These are phyloP conservation scores for Penicillium freii DNA, from an alignment of 2,329 filamentous ascomycete species.

Conservation along the genomic window DNA sequence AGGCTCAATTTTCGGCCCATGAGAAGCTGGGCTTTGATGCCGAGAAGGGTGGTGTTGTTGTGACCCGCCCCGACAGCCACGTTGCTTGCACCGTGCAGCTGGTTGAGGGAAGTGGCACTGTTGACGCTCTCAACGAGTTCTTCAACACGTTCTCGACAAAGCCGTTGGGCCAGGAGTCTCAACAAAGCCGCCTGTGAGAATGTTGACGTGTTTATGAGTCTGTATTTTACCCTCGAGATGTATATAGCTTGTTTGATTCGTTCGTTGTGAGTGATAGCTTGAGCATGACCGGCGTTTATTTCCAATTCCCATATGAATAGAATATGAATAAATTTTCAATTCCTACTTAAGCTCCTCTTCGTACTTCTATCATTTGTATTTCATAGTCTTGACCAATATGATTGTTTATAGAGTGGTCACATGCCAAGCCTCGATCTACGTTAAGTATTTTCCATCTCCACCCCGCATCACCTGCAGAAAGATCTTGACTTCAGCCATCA, in stretches of 20 bases:
- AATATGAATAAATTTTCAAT: conserved; percentile 18
- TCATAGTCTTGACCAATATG: neutral
- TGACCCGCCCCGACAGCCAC: conserved; percentile 84
- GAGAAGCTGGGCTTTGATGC: conserved; percentile 79
- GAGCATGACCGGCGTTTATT: conserved; percentile 30
- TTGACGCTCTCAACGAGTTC: conserved; percentile 78
- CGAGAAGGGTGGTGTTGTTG: conserved; percentile 72
- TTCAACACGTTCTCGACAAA: conserved; percentile 72
- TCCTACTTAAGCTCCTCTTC: neutral
- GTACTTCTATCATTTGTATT: neutral
- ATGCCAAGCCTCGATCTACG: conserved; percentile 25
- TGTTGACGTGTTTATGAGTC: conserved; percentile 8
- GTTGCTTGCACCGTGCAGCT: conserved; percentile 73
- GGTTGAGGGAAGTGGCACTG: conserved; percentile 72
- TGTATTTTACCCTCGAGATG: conserved; percentile 20
- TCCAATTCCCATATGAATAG: conserved; percentile 18
- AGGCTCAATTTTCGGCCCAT: conserved; percentile 72
- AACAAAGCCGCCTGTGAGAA: conserved; percentile 36
- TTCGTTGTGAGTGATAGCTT: conserved; percentile 21
- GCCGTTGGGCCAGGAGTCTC: conserved; percentile 36
- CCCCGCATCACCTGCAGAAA: conserved; percentile 21
- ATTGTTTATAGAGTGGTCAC: conserved; percentile 10
- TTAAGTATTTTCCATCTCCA: conserved; percentile 21
- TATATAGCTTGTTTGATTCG: conserved; percentile 22
- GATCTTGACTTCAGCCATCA: conserved; percentile 10